Evolutionary conservation across 768 basidiomycete genomes (phyloP), one percentile per base, ranked within the genome.

Genomic region (Boletus edulis): DNA sequence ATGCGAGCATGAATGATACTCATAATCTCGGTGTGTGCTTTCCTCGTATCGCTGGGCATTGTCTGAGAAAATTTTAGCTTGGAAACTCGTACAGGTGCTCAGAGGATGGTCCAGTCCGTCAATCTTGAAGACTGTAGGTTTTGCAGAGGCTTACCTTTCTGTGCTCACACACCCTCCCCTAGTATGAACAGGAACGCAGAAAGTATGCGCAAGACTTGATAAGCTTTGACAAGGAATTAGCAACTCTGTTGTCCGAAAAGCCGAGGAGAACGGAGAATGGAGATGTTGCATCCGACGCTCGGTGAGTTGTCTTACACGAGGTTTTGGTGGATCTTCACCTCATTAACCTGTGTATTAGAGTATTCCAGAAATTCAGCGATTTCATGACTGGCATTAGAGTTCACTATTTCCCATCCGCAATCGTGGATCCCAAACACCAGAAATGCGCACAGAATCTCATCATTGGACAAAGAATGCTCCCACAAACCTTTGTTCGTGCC

Each of bases 101-200:
- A 32, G 31, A 18, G 45, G 45, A 11, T 46, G 31, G 42, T 35
- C 42, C 17, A 22, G 11, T 3, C 42, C 17, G 7, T 43, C 42
- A 15, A 17, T 51, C 11, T 43, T 51, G 42, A 18, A 44, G 35
- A 51, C 50, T 1, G 50, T 51, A 37, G 6, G 50, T 43, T 37
- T 14, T 24, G 5, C 22, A 13, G 24, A 3, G 9, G 1, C 22
- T 18, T 24, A 8, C 4, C 5, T 27, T 41, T 9, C 12, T 18
- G 14, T 39, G 5, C 42, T 13, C 9, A 29, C 4, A 24, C 18
- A 6, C 24, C 12, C 17, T 34, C 18, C 12, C 22, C 9, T 14
- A 51, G 42, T 51, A 51, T 12, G 50, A 51, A 44, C n/a, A 43
- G 1, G 50, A 51, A 18, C 50, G 50, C 4, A 43, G 34, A 35